Conservation (phyloP, 2,329 filamentous ascomycete species). For the Talaromyces sp. region DNA sequence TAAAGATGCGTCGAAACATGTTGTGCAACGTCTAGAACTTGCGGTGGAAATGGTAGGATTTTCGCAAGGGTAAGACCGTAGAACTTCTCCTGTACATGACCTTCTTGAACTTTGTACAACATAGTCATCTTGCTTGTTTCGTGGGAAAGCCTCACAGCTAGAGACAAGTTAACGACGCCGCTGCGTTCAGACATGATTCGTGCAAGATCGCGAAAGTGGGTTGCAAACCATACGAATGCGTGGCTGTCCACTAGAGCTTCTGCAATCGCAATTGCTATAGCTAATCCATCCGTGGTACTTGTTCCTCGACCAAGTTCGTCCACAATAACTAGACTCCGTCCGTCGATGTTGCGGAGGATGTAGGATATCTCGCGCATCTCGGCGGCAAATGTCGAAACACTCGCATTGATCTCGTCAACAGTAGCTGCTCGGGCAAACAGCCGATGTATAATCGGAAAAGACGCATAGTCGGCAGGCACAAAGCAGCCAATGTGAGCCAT, state of each 20-base stretch:
- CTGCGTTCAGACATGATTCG: slow-evolving; percentile 68
- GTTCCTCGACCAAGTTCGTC: slow-evolving; percentile 92
- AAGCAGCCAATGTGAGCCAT: slow-evolving; percentile 95
- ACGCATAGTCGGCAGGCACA: slow-evolving; percentile 79
- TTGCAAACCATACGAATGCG: slow-evolving; percentile 85
- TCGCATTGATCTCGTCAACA: slow-evolving; percentile 83
- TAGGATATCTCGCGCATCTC: slow-evolving; percentile 97
- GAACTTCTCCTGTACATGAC: slow-evolving; percentile 64
- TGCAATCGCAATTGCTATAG: slow-evolving; percentile 84
- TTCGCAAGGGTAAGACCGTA: slow-evolving; percentile 83
- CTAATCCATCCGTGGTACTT: slow-evolving; percentile 79
- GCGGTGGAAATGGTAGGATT: slow-evolving; percentile 66
- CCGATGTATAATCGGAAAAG: slow-evolving; percentile 73
- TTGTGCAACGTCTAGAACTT: slow-evolving; percentile 66
- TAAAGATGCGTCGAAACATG: slow-evolving; percentile 61
- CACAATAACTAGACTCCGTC: slow-evolving; percentile 73
- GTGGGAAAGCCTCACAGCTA: slow-evolving; percentile 63
- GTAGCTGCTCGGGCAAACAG: slow-evolving; percentile 85
- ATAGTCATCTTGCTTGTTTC: slow-evolving; percentile 68
- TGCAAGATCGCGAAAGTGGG: slow-evolving; percentile 83
- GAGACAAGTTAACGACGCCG: slow-evolving; percentile 78
- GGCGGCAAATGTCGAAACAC: slow-evolving; percentile 85
- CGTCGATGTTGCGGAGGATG: slow-evolving; percentile 78
- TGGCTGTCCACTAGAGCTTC: slow-evolving; percentile 78
- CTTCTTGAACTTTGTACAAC: slow-evolving; percentile 77